Base-by-base conservation (phyloP, 139 green algal species). In the Chlorella vulgaris region DNA sequence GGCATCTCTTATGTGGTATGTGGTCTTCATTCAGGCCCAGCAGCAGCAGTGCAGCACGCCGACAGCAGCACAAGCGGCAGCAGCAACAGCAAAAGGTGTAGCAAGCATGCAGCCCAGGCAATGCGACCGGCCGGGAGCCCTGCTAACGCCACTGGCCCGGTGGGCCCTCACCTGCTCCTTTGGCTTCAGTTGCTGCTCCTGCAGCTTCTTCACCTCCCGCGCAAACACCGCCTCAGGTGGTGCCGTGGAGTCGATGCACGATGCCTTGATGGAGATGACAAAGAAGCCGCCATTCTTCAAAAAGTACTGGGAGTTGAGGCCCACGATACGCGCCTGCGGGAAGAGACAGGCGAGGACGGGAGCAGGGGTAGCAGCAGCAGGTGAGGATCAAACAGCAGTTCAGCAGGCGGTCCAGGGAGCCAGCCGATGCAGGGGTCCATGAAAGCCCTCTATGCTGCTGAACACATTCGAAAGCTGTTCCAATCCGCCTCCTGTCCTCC, bases 191-290 rank as follows among this genome's bases (percentile, higher is more conserved):
- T 98, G 89, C 90, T 95, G 88, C 90, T 98, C 94, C 85, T 98
- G 91, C 84, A 99, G 88, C 89, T 99, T 99, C 92, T 98, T 98
- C 43, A 99, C 94, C 88, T 99, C 96, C 31, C 93, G 89, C 2
- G 96, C 96, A 91, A 99, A 99, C 60, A 99, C 96, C 10, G 95
- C 96, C 90, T 99, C 97, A 18, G 97, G 96, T 15, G 93, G 88
- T 4, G 97, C 97, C 7, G 97, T 99, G 68, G 93, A 98, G 87
- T 99, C 97, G 81, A 99, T 99, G 89, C 97, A 99, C 83, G 90
- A 96, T 39, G 97, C 96, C 88, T 99, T 99, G 88, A 99, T 98
- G 79, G 93, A 98, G 88, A 99, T 99, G 62, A 99, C 96, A 84
- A 98, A 99, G 92, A 97, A 86, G 81, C 97, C 97, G 40, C 92